These are phyloP conservation scores for Thozetella sp. DNA, from an alignment of 495 filamentous ascomycete genomes.

Conservation along the genomic window DNA sequence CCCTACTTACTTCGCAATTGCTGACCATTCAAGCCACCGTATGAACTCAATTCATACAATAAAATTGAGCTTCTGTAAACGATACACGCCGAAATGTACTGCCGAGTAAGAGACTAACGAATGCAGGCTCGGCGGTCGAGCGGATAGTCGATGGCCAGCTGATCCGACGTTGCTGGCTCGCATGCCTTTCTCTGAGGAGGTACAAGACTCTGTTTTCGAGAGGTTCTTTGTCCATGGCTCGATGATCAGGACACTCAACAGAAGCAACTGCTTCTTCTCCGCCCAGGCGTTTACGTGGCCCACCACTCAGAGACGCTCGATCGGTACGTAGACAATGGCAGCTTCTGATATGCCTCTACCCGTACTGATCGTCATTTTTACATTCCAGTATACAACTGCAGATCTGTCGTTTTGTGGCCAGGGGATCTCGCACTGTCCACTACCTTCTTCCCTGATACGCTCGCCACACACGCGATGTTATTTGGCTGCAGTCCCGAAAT, in stretches of 20 bases:
- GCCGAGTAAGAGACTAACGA: not conserved
- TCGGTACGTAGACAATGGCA: not conserved
- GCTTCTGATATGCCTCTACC: not conserved
- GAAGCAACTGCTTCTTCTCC: not conserved
- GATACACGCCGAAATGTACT: not conserved
- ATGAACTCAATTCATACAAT: not conserved
- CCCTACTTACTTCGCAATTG: too few species aligned
- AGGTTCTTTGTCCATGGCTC: not conserved
- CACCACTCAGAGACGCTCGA: not conserved
- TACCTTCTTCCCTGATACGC: slow-evolving; percentile 2
- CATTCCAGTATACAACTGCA: slow-evolving; percentile 7
- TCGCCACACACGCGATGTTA: slow-evolving; percentile 1
- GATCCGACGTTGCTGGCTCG: not conserved
- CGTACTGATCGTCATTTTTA: not conserved
- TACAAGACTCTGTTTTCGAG: not conserved
- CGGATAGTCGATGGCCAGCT: not conserved
- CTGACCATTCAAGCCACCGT: not conserved
- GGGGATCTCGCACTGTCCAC: slow-evolving; percentile 2
- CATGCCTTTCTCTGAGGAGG: not conserved
- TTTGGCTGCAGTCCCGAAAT: not conserved
- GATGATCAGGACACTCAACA: not conserved
- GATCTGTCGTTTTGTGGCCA: slow-evolving; percentile 3
- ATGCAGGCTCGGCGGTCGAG: not conserved
- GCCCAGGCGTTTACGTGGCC: not conserved
- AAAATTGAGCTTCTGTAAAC: not conserved